Base-by-base conservation (phyloP, 1,284 basidiomycete species). In the Laetiporus sulphureus region DNA sequence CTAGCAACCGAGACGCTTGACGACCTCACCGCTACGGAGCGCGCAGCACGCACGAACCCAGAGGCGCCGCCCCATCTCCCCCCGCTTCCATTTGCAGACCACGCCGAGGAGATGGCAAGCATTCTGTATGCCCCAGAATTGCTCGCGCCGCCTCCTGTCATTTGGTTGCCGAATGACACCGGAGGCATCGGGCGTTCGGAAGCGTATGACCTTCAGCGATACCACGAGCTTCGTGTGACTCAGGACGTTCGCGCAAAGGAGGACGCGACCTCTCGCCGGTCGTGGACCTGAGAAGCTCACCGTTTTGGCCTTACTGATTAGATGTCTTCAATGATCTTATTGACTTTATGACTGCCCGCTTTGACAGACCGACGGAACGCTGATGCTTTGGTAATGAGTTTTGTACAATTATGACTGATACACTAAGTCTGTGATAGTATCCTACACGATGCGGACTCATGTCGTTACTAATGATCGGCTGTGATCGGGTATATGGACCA, bases 111-210 rank as follows among this genome's bases (percentile, higher is more conserved):
- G 51, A 79, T 83, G 73, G 71, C 76, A 6, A 77, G 79, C 4
- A 77, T 90, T 46, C 64, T 91, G 31, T 91, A 91, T 57, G 83
- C 87, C 2, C 83, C 86, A 2, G 85, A 87, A 58, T 68, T 91
- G 30, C 72, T 87, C 44, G 81, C 81, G 4, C 83, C 83, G 7
- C 64, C 73, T 6, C 86, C 86, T 0, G 77, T 82, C 38, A 84
- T 91, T 36, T 91, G 87, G 87, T 68, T 91, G 6, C 83, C 83
- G 0, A 78, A 83, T 56, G 86, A 89, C 56, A 66, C 69, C 2
- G 75, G 78, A 15, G 83, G 83, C 15, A 77, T 88, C 19, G 83
- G 79, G 8, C 69, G 71, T 32, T 77, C 79, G 8, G 83, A 87
- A 58, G 83, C 83, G 29, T 66, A 72, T 38, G 83, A 87, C 59